phyloP scores from a whole-genome alignment of 2,329 filamentous ascomycete species.

The Cryphonectria parasitica region DNA sequence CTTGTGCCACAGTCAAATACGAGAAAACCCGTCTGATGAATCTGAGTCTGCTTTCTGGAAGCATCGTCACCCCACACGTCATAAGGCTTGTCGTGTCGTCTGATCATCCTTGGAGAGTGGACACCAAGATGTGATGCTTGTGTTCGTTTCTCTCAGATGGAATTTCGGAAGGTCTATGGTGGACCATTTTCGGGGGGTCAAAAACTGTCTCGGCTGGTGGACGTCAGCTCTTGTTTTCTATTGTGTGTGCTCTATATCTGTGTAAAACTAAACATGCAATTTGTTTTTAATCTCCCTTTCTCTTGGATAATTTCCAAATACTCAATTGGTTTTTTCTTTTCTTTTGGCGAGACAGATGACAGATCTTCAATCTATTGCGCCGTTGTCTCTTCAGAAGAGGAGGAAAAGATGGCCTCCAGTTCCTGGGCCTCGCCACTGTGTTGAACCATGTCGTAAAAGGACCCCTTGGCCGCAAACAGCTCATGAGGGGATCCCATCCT shows the following conservation, averaged over 20 bases:
- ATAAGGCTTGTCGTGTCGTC: not conserved
- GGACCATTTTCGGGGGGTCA: too few species aligned
- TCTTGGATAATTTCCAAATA: too few species aligned
- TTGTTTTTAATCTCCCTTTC: not conserved
- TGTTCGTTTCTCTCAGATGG: not conserved
- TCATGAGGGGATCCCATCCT: conserved; percentile 52
- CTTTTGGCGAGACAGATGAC: not conserved
- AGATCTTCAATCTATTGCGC: not conserved
- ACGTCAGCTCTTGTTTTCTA: too few species aligned
- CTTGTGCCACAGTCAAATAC: not conserved
- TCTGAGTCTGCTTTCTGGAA: not conserved
- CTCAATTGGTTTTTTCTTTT: too few species aligned
- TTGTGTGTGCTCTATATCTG: not conserved
- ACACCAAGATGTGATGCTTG: not conserved
- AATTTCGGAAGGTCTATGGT: not conserved
- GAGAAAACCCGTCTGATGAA: not conserved
- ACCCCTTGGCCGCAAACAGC: conserved; percentile 48
- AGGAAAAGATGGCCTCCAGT: conserved; percentile 37
- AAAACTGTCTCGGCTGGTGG: not conserved
- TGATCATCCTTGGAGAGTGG: not conserved
- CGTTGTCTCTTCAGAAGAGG: not conserved
- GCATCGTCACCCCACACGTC: not conserved
- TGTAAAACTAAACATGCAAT: not conserved
- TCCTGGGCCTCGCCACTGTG: conserved; percentile 58
- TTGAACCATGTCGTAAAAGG: conserved; percentile 59